Evolutionary conservation across 1,284 basidiomycete genomes (phyloP).

Genomic region (Tilletia setariae): DNA sequence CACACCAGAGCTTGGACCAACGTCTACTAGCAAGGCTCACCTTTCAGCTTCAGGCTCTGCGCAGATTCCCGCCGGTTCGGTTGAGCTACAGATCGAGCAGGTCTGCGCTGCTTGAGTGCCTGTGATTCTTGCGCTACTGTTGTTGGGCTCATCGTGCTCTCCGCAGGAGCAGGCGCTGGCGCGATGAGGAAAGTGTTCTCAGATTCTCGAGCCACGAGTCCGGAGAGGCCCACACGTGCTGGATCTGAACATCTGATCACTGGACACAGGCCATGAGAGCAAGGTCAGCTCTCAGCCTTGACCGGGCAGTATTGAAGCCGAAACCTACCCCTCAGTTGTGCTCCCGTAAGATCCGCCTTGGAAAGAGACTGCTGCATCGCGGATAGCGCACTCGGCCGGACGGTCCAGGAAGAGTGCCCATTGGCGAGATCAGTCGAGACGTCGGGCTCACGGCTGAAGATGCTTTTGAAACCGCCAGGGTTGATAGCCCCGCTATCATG

Average conservation of each 20-base stretch:
- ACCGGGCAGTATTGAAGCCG: neutral
- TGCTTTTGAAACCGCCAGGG: neutral
- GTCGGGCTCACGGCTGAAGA: neutral
- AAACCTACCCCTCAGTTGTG: neutral
- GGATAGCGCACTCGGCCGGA: neutral
- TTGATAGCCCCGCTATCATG: neutral
- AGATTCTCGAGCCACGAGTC: slow-evolving; percentile 1
- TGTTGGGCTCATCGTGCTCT: neutral
- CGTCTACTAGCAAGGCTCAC: too few relatives aligned
- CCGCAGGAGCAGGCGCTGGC: neutral
- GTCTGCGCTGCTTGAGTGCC: neutral
- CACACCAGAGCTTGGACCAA: too few relatives aligned
- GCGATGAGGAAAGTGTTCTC: slow-evolving; percentile 9
- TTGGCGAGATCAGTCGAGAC: too few relatives aligned
- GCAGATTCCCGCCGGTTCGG: too few relatives aligned
- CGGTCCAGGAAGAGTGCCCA: neutral
- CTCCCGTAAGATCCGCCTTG: slow-evolving; percentile 6
- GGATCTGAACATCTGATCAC: slow-evolving; percentile 8
- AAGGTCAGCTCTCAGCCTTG: neutral
- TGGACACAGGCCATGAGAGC: neutral
- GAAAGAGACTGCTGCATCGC: neutral
- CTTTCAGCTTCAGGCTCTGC: too few relatives aligned
- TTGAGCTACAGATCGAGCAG: too few relatives aligned
- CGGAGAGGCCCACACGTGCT: neutral
- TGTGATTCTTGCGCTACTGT: neutral